These are phyloP conservation scores for Rhizopus delemar DNA, from an alignment of 371 early-diverging fungal genomes.

Conservation along the genomic window DNA sequence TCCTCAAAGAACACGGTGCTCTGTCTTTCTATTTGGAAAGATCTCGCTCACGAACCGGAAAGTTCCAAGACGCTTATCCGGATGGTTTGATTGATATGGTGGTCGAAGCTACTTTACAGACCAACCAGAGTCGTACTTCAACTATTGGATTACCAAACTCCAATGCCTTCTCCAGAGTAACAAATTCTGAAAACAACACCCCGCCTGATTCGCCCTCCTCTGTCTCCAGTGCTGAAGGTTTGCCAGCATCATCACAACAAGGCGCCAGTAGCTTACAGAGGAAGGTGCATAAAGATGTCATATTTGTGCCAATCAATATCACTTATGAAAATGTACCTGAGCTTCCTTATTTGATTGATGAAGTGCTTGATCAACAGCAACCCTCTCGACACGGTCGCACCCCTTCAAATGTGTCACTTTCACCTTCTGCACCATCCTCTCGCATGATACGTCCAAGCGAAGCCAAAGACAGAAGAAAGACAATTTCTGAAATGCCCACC, in stretches of 20 bases:
- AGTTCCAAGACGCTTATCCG: slow-evolving; percentile 41
- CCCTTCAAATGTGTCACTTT: slow-evolving; percentile 8
- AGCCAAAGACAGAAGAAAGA: slow-evolving; percentile 47
- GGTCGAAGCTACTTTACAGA: slow-evolving; percentile 51
- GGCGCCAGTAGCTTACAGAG: not conserved
- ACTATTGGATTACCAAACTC: slow-evolving; percentile 14
- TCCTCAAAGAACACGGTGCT: slow-evolving; percentile 49
- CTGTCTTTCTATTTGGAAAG: slow-evolving; percentile 41
- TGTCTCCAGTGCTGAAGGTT: slow-evolving; percentile 33
- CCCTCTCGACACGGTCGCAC: slow-evolving; percentile 13
- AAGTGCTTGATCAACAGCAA: slow-evolving; percentile 48
- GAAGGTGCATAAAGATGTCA: slow-evolving; percentile 38
- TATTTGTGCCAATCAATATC: slow-evolving; percentile 52
- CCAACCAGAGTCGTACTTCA: slow-evolving; percentile 30
- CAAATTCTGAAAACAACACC: slow-evolving; percentile 25
- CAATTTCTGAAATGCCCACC: slow-evolving; percentile 18
- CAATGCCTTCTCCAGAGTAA: slow-evolving; percentile 15
- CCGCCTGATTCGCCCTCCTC: slow-evolving; percentile 45
- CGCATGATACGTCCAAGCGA: slow-evolving; percentile 41
- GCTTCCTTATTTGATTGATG: slow-evolving; percentile 40
- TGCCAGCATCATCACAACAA: slow-evolving; percentile 1
- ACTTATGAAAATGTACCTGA: slow-evolving; percentile 53
- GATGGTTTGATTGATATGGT: slow-evolving; percentile 54
- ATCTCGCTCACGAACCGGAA: slow-evolving; percentile 47
- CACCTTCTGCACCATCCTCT: not conserved